phyloP scores from a whole-genome alignment of 352 stramenopile genomes.

The Pythium dissimile region DNA sequence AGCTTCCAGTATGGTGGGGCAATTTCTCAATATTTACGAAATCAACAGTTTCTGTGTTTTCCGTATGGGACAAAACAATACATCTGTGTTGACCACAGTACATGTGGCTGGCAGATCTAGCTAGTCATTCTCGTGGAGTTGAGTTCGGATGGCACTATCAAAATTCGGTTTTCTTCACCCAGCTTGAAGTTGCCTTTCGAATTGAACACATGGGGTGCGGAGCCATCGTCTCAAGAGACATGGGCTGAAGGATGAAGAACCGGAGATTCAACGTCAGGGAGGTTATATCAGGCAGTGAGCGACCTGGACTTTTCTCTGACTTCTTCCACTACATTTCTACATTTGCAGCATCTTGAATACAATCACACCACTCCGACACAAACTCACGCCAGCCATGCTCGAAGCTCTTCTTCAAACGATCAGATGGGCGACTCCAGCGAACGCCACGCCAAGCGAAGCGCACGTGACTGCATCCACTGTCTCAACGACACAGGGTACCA shows the following conservation, averaged over 20 bases:
- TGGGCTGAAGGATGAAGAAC: not conserved
- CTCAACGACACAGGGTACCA: not conserved
- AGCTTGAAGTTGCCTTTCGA: constrained; percentile 18
- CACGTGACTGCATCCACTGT: not conserved
- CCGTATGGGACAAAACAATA: constrained; percentile 6
- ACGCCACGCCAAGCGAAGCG: not conserved
- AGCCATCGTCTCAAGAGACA: not conserved
- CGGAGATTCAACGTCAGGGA: constrained; percentile 1
- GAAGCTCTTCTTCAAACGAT: constrained; percentile 19
- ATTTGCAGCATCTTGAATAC: not conserved
- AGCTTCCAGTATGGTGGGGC: no score
- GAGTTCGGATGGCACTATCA: no score
- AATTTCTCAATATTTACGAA: constrained; percentile 4
- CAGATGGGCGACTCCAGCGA: constrained; percentile 1
- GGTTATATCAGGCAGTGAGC: no score
- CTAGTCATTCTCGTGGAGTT: not conserved
- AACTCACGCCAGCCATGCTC: no score
- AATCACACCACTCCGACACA: not conserved
- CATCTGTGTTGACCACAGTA: constrained; percentile 5
- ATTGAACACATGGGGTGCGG: not conserved
- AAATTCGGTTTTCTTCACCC: not conserved
- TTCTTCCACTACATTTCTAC: not conserved
- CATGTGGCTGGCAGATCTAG: not conserved
- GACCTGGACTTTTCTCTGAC: no score
- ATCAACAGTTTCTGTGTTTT: not conserved